Percentiles rank a stretch among this genome's conserved stretches.
These are phyloP conservation scores for Parastagonospora avenae DNA, from an alignment of 2,329 filamentous ascomycete genomes.

Conservation along the genomic window DNA sequence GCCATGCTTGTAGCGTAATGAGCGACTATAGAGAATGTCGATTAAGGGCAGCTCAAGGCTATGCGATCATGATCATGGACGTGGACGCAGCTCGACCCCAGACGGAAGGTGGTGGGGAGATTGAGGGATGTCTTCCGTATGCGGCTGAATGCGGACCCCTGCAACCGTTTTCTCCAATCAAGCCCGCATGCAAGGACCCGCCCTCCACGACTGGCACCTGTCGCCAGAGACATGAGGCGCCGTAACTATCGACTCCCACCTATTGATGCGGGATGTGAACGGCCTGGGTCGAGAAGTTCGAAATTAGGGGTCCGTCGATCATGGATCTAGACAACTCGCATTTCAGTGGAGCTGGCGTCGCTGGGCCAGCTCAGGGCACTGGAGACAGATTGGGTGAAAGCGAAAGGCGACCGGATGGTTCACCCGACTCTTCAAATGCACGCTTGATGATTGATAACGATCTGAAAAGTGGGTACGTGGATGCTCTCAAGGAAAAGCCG, in stretches of 20 bases:
- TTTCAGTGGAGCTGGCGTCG: no score
- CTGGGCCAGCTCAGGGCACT: no score
- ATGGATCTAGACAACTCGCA: no score
- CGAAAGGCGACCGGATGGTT: no score
- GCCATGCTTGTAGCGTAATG: constrained; percentile 56
- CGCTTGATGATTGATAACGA: no score
- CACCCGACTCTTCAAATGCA: no score
- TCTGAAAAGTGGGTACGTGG: no score
- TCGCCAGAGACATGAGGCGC: constrained; percentile 9
- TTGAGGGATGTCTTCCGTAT: constrained; percentile 26
- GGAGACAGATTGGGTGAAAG: no score
- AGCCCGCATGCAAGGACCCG: constrained; percentile 20
- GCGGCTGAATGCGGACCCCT: constrained; percentile 21
- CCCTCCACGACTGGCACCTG: not conserved
- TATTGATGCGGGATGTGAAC: no score
- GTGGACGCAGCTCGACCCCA: constrained; percentile 5
- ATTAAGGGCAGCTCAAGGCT: constrained; percentile 19
- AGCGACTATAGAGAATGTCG: constrained; percentile 24
- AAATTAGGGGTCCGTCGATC: no score
- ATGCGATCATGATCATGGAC: constrained; percentile 10
- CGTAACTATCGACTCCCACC: not conserved
- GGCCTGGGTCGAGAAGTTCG: no score
- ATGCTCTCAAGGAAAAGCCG: constrained; percentile 50
- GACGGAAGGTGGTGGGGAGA: constrained; percentile 27
- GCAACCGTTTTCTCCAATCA: constrained; percentile 19